Evolutionary conservation across 768 basidiomycete genomes (phyloP), one percentile per base, ranked within the genome.

Genomic region (Suillus discolor): DNA sequence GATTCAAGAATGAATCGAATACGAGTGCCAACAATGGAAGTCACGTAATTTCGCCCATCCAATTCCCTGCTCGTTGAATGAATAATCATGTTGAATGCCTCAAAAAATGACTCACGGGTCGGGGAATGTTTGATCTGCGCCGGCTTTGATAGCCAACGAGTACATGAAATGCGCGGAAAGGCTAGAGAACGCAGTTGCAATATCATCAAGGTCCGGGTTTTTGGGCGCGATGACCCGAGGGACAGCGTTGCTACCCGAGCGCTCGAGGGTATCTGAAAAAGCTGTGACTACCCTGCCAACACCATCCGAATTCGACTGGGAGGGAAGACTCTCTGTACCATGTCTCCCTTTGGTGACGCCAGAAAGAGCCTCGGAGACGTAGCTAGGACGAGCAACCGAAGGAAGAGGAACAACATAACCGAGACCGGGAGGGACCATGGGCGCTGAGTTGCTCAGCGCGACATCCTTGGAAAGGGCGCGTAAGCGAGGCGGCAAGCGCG

Each of bases 1-100:
- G 53, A n/a, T 44, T 60, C 44, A 57, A 77, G 66, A 39, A 71
- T 66, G 53, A 63, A 66, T 61, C 60, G 70, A 44, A 77, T 73
- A 15, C 69, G 74, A 20, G 44, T 61, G 7, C 65, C 70, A 38
- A 71, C 54, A 2, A 66, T 69, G 42, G 63, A 13, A 13, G 66
- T 60, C 20, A 47, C 66, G 31, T 54, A 49, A 36, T 53, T 61
- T 12, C 62, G 62, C 41, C 55, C 65, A 38, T 66, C 64, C 15
- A 67, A 64, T 65, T 72, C 70, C 60, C 74, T 77, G 44, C 45
- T 63, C 34, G 15, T 23, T 38, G 31, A 31, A 39, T 34, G 57
- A 61, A 61, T 67, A 44, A 60, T 28, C 18, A 20, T 20, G 25
- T 20, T 4, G 18, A 60, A 31, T 60, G 18, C 12, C 25, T 60